Percentiles rank a stretch among this genome's conserved stretches.
Evolutionary conservation across 495 filamentous ascomycete genomes (phyloP).

Genomic region (Trichoderma asperelloides): DNA sequence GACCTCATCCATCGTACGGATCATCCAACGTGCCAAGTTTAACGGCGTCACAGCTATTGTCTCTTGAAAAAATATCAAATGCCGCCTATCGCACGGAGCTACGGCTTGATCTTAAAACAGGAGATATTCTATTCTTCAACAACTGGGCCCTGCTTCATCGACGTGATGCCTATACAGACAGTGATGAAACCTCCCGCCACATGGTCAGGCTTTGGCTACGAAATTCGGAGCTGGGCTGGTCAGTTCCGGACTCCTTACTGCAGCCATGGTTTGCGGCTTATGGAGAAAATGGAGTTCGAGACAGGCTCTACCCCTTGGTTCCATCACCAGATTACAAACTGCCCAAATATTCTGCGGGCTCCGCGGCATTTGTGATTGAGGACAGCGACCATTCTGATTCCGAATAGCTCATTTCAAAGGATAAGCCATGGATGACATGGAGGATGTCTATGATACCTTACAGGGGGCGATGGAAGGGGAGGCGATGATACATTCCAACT

Average conservation of each 20-base stretch:
- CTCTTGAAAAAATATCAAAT: slow-evolving; percentile 24
- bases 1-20: slow-evolving; percentile 26
- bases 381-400: slow-evolving; percentile 18
- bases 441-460: background rate
- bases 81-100: slow-evolving; percentile 27
- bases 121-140: slow-evolving; percentile 56
- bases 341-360: slow-evolving; percentile 36
- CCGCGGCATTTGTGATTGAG: slow-evolving; percentile 34
- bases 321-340: slow-evolving; percentile 31
- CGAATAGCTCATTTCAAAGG: background rate
- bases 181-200: slow-evolving; percentile 27
- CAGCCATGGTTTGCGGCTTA: slow-evolving; percentile 37
- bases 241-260: slow-evolving; percentile 30
- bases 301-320: slow-evolving; percentile 23
- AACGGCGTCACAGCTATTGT: slow-evolving; percentile 23
- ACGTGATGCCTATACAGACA: slow-evolving; percentile 39
- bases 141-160: slow-evolving; percentile 54
- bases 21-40: slow-evolving; percentile 23
- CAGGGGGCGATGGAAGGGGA: background rate
- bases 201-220: slow-evolving; percentile 44
- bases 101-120: slow-evolving; percentile 39
- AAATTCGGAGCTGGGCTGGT: slow-evolving; percentile 32
- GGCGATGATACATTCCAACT: background rate
- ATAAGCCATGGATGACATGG: background rate
- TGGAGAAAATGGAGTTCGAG: slow-evolving; percentile 16